Evolutionary conservation across 805 yeast species (phyloP).

Genomic region (Dipodascopsis uninucleata): DNA sequence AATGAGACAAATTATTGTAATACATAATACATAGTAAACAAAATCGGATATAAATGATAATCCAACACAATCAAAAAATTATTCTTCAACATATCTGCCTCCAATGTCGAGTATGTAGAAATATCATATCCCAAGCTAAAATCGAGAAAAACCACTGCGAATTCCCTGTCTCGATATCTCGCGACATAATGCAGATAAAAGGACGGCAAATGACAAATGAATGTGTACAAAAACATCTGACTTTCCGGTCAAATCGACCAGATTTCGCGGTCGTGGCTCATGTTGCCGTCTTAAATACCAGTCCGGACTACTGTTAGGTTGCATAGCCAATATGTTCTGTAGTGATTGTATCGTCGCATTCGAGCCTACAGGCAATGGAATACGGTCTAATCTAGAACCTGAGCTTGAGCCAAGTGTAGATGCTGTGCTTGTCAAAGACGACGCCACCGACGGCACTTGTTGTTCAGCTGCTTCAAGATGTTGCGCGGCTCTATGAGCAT

Average conservation of each 20-base stretch:
- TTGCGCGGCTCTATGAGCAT: constrained; percentile 1
- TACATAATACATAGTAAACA: too few relatives aligned
- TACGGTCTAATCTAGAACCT: background rate
- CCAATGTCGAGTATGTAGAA: too few relatives aligned
- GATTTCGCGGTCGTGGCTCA: constrained; percentile 6
- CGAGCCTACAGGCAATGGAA: too few relatives aligned
- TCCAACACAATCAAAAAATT: too few relatives aligned
- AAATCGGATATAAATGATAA: too few relatives aligned
- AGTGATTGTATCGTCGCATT: too few relatives aligned
- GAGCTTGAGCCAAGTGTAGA: background rate
- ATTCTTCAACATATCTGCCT: too few relatives aligned
- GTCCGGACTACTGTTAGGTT: constrained; percentile 5
- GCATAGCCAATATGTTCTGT: background rate
- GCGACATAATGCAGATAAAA: background rate
- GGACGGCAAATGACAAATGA: constrained; percentile 7
- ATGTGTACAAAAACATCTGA: constrained; percentile 8
- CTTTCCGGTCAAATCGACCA: constrained; percentile 8
- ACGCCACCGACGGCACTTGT: background rate
- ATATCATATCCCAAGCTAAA: too few relatives aligned
- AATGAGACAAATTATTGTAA: too few relatives aligned
- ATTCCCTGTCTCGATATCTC: constrained; percentile 3
- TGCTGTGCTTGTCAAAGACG: background rate
- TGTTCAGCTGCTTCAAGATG: background rate
- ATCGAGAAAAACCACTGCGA: constrained; percentile 1
- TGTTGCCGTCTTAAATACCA: constrained; percentile 5